Evolutionary conservation across 2,329 filamentous ascomycete genomes (phyloP), one percentile per base, ranked within the genome.

Genomic region (Clarireedia homoeocarpa): DNA sequence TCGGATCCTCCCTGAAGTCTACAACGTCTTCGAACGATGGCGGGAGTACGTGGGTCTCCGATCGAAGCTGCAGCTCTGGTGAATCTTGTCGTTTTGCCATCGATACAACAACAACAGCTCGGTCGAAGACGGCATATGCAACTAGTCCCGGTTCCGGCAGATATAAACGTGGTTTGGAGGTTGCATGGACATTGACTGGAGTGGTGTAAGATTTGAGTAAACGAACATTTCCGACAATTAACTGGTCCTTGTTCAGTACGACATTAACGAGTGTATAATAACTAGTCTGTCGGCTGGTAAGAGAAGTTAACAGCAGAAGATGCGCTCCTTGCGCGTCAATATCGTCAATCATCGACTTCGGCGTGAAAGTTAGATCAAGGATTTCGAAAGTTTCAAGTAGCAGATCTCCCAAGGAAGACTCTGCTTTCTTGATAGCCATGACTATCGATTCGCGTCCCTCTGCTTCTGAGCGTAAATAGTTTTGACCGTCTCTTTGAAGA

Each of bases 21-120:
- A 99, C 78, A 1, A 88, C 84, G 69, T 99, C 94, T 69, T 97
- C 91, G 63, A 91, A 96, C 0, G 83, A 80, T 17, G 84, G 73
- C 0, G 83, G 80, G 23, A 84, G 68, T 12, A 81, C 74, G 63
- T 85, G 80, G 39, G 78, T 85, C 54, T 88, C 85, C 55, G 81
- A 74, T 60, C 88, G 80, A 3, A 95, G 76, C 67, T 96, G 91
- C 2, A 83, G 82, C 51, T 91, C 87, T 6, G 89, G 88, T 2
- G 84, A 85, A 45, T 89, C 83, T 14, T 84, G 81, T 1, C 80
- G 76, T 50, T 79, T 78, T 2, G 80, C 78, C 48, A 95, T 79
- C 0, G 91, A 95, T 6, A 88, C 78, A 26, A 97, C 73, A 20
- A 94, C 81, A 26, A 94, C 78, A 4, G 89, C 88, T 60, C 85